Evolutionary conservation across 768 basidiomycete species (phyloP), one percentile per base, ranked within the genome.

Genomic region (Amanita subjunquillea): DNA sequence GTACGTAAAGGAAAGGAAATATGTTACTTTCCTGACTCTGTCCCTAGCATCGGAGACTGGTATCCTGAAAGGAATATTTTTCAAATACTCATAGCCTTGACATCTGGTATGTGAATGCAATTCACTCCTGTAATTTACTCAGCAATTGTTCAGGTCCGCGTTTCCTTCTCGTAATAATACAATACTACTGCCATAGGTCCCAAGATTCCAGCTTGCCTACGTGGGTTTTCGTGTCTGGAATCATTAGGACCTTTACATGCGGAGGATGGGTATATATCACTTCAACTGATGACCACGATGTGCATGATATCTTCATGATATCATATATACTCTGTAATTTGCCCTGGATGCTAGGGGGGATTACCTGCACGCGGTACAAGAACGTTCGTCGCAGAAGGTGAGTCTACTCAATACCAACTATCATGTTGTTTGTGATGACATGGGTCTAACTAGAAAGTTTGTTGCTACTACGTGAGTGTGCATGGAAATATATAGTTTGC

Each of bases 191-290:
- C 48, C 72, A 80, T 44, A 71, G 74, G 42, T 65, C 72, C 0
- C 55, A 65, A 6, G 56, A 61, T 6, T 75, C 78, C 4, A 64
- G 56, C 45, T 68, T 79, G 9, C 72, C 83, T 0, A 69, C 66
- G 7, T 57, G 82, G 45, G 69, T 91, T 17, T 75, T 85, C 34
- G 58, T 80, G 7, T 68, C 74, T 37, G 90, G 90, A 0, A 56
- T 91, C 20, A 62, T 87, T 15, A 74, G 91, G 54, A 91, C 91
- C 0, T 64, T 94, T 30, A 75, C 80, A 2, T 94, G 91, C 59
- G 92, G 89, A 30, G 91, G 92, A 25, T 95, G 91, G 91, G 89
- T 93, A 27, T 95, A 83, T 60, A 81, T 94, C 60, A 93, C 92
- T 0, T 88, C 87, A 2, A 80, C 69, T 48, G 91, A 94, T 62